A percentile compares a stretch with the other conserved stretches of the same genome.
These are phyloP conservation scores for Marasmius oreades DNA, from an alignment of 1,284 basidiomycete species.

Conservation along the genomic window DNA sequence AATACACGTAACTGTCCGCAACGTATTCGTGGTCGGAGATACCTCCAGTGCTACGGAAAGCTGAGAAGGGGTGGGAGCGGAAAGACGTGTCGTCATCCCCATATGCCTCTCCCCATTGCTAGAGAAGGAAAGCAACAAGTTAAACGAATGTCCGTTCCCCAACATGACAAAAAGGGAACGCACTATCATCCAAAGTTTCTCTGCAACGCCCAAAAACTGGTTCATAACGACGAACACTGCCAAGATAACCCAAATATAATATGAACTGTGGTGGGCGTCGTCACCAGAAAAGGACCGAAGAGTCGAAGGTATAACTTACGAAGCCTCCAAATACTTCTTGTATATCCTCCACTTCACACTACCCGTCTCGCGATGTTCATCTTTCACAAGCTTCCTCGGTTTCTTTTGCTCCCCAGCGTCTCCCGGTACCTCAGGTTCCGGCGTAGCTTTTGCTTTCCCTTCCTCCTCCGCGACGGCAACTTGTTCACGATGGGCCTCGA, in stretches of 20 bases:
- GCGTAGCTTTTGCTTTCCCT: conserved; percentile 28
- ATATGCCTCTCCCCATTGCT: conserved; percentile 67
- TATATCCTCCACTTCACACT: conserved; percentile 81
- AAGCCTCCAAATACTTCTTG: conserved; percentile 71
- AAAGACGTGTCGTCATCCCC: conserved; percentile 7
- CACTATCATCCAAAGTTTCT: conserved; percentile 77
- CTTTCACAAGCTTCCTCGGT: conserved; percentile 62
- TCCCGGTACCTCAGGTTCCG: background rate
- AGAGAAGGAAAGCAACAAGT: no score
- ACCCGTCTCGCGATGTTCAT: conserved; percentile 70
- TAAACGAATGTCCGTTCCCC: background rate
- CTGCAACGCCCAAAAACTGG: conserved; percentile 50
- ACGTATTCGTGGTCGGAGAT: conserved; percentile 32
- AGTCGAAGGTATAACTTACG: conserved; percentile 32
- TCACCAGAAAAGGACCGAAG: no score
- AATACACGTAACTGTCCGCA: conserved; percentile 36
- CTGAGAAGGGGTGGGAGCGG: no score
- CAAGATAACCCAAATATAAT: conserved; percentile 60
- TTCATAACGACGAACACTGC: conserved; percentile 45
- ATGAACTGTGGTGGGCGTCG: no score
- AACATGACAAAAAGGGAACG: background rate
- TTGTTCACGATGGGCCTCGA: conserved; percentile 20
- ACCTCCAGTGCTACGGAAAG: no score
- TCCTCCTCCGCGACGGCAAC: conserved; percentile 1
- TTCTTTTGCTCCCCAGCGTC: no score